A percentile compares a stretch with the other conserved stretches of the same genome.
phyloP scores from a whole-genome alignment of 345 rosid genomes.

The Eucalyptus curtisii region DNA sequence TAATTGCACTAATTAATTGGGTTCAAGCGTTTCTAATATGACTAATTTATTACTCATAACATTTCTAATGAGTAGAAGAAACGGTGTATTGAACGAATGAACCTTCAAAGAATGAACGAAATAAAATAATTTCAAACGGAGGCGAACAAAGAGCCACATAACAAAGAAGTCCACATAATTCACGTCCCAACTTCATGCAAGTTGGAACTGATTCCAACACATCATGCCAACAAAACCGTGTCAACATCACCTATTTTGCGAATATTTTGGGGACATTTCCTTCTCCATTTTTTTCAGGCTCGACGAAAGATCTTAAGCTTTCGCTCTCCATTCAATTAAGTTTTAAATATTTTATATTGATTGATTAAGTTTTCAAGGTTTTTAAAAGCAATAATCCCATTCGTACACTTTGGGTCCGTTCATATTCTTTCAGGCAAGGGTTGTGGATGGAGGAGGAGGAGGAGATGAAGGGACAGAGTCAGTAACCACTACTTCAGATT shows the following conservation, averaged over 20 bases:
- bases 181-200: background rate
- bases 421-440: fast-evolving
- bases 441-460: background rate
- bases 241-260: fast-evolving
- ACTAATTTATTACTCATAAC: background rate
- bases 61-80: background rate
- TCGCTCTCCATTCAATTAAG: background rate
- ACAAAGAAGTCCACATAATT: background rate
- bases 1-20: too few relatives aligned
- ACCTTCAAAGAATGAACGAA: too few relatives aligned
- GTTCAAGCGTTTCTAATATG: background rate
- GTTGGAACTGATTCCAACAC: background rate
- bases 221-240: background rate
- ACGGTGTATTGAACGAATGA: background rate
- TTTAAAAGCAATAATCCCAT: too few relatives aligned
- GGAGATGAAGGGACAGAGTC: background rate
- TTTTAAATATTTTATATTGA: too few relatives aligned
- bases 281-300: fast-evolving
- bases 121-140: background rate
- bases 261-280: fast-evolving
- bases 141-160: fast-evolving
- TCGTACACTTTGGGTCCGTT: background rate
- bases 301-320: background rate
- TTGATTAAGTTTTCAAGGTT: too few relatives aligned
- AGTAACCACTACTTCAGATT: background rate